These are phyloP conservation scores for Hymenoscyphus albidus DNA, from an alignment of 2,329 filamentous ascomycete species.

Conservation along the genomic window DNA sequence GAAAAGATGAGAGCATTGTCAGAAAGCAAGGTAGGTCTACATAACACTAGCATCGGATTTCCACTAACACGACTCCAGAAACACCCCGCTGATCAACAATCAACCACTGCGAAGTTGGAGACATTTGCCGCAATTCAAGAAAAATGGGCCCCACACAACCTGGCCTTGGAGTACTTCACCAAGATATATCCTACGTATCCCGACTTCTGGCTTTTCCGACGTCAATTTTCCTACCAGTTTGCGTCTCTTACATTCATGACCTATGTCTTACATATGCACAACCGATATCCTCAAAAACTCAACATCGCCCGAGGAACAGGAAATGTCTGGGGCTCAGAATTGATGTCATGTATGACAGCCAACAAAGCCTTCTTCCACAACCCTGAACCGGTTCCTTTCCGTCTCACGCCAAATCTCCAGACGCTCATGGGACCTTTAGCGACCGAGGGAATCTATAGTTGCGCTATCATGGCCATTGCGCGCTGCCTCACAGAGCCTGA, in stretches of 20 bases:
- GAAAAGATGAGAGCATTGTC: conserved; percentile 80
- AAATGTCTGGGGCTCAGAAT: conserved; percentile 93
- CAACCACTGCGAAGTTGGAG: conserved; percentile 72
- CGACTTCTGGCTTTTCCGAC: conserved; percentile 98
- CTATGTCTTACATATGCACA: conserved; percentile 95
- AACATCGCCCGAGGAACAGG: conserved; percentile 83
- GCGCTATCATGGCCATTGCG: conserved; percentile 92
- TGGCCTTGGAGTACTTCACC: conserved; percentile 87
- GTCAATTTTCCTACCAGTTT: conserved; percentile 94
- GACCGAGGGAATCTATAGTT: conserved; percentile 94
- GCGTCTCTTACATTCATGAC: conserved; percentile 97
- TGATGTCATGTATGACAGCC: conserved; percentile 84
- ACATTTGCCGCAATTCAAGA: conserved; percentile 94
- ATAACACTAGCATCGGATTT: not conserved
- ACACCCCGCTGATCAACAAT: conserved; percentile 63
- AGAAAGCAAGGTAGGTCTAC: conserved; percentile 46
- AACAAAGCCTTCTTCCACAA: conserved; percentile 90
- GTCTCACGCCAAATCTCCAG: conserved; percentile 92
- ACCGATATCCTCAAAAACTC: conserved; percentile 93
- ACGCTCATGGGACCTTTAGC: conserved; percentile 93
- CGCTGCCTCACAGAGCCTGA: conserved; percentile 87
- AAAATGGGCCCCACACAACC: conserved; percentile 79
- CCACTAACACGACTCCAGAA: conserved; percentile 48
- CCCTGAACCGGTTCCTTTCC: conserved; percentile 93
- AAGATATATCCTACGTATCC: conserved; percentile 80